These are phyloP conservation scores for Penicillium sp. DNA, from an alignment of 2,329 filamentous ascomycete species.

Conservation along the genomic window DNA sequence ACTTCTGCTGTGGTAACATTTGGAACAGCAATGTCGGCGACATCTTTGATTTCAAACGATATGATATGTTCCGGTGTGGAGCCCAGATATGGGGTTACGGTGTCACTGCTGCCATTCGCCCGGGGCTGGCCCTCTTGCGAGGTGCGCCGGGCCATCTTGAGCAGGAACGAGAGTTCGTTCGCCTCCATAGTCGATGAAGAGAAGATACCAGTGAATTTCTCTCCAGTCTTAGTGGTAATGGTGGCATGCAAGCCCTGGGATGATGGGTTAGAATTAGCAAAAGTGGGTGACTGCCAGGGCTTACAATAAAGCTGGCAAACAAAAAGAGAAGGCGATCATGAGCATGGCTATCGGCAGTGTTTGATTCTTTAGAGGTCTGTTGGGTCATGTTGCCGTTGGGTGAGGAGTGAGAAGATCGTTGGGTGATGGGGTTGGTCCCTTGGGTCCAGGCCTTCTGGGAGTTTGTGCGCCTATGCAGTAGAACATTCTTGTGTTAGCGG, in stretches of 20 bases:
- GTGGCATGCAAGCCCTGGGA: constrained; percentile 55
- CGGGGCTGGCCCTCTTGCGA: constrained; percentile 37
- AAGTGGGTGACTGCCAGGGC: constrained; percentile 27
- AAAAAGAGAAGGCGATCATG: constrained; percentile 61
- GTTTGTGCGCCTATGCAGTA: constrained; percentile 48
- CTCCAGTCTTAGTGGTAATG: constrained; percentile 60
- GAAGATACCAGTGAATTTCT: constrained; percentile 61
- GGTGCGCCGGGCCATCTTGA: constrained; percentile 65
- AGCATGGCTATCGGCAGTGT: constrained; percentile 56
- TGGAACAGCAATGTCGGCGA: constrained; percentile 55
- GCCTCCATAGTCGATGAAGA: constrained; percentile 56
- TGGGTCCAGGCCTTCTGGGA: constrained; percentile 61
- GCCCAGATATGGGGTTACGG: constrained; percentile 42
- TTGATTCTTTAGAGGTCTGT: constrained; percentile 49
- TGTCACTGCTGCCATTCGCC: constrained; percentile 45
- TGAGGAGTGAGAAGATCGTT: constrained; percentile 51
- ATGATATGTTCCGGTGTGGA: constrained; percentile 51
- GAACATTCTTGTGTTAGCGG: constrained; percentile 23
- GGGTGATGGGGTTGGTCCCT: constrained; percentile 61
- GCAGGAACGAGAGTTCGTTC: constrained; percentile 54
- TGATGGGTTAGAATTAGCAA: constrained; percentile 14
- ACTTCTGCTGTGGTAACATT: constrained; percentile 55
- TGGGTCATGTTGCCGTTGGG: constrained; percentile 55
- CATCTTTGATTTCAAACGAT: constrained; percentile 62
- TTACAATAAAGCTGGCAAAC: constrained; percentile 59